A percentile compares a stretch with the other conserved stretches of the same genome.
Evolutionary conservation across 345 rosid genomes (phyloP).

Genomic region (Cardamine occulta): DNA sequence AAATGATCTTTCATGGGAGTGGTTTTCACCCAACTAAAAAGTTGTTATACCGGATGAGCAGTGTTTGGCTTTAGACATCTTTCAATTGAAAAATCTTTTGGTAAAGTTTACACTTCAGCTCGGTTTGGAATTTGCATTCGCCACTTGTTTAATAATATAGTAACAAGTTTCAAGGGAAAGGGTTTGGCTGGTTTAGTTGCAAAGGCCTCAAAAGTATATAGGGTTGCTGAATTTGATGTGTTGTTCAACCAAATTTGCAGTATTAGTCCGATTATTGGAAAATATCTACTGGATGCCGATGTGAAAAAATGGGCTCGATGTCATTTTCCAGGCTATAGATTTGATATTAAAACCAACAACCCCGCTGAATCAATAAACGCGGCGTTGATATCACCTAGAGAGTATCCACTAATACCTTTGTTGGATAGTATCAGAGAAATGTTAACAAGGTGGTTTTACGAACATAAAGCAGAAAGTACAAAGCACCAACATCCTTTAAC

Average conservation of each 20-base stretch:
- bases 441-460: not conserved
- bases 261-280: not conserved
- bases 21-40: not conserved
- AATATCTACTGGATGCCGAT: not conserved
- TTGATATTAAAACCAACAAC: not conserved
- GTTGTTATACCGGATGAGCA: not conserved
- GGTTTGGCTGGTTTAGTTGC: not conserved
- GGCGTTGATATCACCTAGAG: not conserved
- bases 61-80: not conserved
- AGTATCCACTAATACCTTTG: not conserved
- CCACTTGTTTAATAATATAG: not conserved
- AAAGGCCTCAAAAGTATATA: not conserved
- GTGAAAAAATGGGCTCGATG: not conserved
- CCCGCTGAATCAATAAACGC: not conserved
- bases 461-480: not conserved
- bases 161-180: not conserved
- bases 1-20: not conserved
- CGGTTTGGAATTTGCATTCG: not conserved
- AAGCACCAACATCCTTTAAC: not conserved
- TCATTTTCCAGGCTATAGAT: not conserved
- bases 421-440: not conserved
- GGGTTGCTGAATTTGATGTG: not conserved
- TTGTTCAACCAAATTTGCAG: not conserved
- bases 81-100: not conserved
- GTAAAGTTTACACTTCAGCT: not conserved